A percentile compares a stretch with the other conserved stretches of the same genome.
phyloP scores from a whole-genome alignment of 2,329 filamentous ascomycete genomes.

The Alternaria arborescens region DNA sequence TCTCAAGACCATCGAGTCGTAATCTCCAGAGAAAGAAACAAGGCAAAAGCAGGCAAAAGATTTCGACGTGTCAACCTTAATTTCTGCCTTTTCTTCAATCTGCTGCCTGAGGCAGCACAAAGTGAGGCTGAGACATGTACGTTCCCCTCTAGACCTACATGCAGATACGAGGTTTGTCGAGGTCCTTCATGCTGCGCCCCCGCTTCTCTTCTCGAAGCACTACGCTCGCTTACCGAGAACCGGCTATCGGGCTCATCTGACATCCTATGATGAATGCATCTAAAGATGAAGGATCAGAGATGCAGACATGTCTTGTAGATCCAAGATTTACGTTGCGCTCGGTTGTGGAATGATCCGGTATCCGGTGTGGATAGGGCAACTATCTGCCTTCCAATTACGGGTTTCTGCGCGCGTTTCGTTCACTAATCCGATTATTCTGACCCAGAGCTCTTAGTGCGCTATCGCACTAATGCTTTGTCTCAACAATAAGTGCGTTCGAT shows the following conservation, averaged over 20 bases:
- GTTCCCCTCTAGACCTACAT: not conserved
- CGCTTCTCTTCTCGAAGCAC: not conserved
- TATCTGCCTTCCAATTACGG: not conserved
- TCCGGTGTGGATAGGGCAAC: slow-evolving; percentile 5
- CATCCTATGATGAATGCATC: not conserved
- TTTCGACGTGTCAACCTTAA: not conserved
- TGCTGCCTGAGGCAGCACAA: slow-evolving; percentile 1
- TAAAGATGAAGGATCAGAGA: not conserved
- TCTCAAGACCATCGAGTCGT: not conserved
- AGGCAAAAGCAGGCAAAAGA: slow-evolving; percentile 2
- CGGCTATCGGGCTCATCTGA: slow-evolving; percentile 1
- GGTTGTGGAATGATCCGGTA: not conserved
- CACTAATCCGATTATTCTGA: not conserved
- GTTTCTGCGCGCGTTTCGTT: not conserved
- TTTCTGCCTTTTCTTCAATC: not conserved
- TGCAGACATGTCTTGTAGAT: slow-evolving; percentile 3
- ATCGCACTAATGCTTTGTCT: not conserved
- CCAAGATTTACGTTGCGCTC: not conserved
- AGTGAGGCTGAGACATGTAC: slow-evolving; percentile 9
- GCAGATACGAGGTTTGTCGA: slow-evolving; percentile 3
- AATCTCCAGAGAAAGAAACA: not conserved
- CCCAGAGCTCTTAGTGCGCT: not conserved
- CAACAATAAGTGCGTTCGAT: not conserved
- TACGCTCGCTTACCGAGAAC: not conserved
- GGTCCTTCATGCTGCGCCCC: slow-evolving; percentile 7